Evolutionary conservation across 2,329 filamentous ascomycete genomes (phyloP), one percentile per base, ranked within the genome.

Genomic region (Aureobasidium pullulans): DNA sequence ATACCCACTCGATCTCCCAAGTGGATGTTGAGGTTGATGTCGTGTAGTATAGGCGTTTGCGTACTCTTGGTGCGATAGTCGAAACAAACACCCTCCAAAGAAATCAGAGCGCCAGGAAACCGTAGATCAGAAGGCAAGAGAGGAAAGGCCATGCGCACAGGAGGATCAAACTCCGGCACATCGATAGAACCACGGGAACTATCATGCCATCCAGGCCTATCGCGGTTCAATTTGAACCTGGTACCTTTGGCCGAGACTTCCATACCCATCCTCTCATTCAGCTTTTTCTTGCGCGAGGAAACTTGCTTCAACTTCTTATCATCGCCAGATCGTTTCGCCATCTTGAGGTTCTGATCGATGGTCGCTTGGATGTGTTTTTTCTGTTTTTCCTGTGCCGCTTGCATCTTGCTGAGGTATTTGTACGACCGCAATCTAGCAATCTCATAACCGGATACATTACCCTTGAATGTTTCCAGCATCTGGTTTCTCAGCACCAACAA

Each of bases 291-390:
- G 0, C 89, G 80, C 4, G 86, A 89, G 63, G 91, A 92, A 4
- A 89, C 90, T 75, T 92, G 88, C n/a, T 88, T 84, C 2, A 95
- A 78, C 70, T 91, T 92, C 69, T 93, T 93, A 65, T 91, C 87
- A 67, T 95, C 90, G 32, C 90, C 88, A 29, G 86, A 87, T 49
- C 85, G 84, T 69, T 86, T 88, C 6, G 89, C 90, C 19, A 86
- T 82, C 64, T 86, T 87, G 67, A 90, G 81, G 64, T 89, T 93
- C 61, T 86, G 82, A 19, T 82, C 79, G 53, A 95, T 90, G 0
- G 85, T 88, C 65, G 88, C 83, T 72, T 93, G 86, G 62, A 95
- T 89, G 66, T 94, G 89, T 3, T 87, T 84, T 59, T 85, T 87
- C 70, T 95, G 89, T 68, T 84, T 86, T 58, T 94, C 89, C 68